phyloP scores from a whole-genome alignment of 495 filamentous ascomycete species.

The Neurospora sp. region DNA sequence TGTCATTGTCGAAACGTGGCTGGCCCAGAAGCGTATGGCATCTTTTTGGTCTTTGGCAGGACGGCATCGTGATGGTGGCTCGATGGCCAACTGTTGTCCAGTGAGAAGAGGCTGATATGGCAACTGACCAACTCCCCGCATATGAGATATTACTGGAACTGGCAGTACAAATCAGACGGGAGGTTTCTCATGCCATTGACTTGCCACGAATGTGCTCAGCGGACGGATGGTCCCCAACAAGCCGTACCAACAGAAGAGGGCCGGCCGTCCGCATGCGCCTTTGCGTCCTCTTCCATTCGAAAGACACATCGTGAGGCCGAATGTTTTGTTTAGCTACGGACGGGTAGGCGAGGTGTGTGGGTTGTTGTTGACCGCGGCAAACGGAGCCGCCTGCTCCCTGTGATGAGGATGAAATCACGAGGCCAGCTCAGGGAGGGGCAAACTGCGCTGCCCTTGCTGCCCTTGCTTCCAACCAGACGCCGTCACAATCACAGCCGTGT shows the following conservation, averaged over 20 bases:
- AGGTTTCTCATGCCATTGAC: neutral
- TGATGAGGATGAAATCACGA: constrained; percentile 20
- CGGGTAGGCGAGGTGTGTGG: neutral
- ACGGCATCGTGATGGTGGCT: neutral
- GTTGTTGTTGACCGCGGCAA: constrained; percentile 14
- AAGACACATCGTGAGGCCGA: neutral
- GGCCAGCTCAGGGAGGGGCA: constrained; percentile 14
- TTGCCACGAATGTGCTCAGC: neutral
- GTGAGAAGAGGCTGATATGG: neutral
- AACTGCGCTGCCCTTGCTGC: neutral
- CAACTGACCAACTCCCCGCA: neutral
- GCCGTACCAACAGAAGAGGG: neutral
- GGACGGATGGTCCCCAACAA: neutral
- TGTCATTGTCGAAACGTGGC: neutral
- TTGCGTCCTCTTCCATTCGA: neutral
- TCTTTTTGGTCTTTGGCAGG: neutral
- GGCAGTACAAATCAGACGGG: neutral
- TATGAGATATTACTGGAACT: neutral
- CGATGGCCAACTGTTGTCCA: neutral
- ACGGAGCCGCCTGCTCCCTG: constrained; percentile 13
- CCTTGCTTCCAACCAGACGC: constrained; percentile 4
- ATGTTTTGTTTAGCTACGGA: neutral
- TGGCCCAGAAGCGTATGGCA: neutral
- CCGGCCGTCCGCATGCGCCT: neutral
- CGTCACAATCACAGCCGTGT: constrained; percentile 14